Base-by-base conservation (phyloP, 805 yeast species). In the Danielia reshetovae region DNA sequence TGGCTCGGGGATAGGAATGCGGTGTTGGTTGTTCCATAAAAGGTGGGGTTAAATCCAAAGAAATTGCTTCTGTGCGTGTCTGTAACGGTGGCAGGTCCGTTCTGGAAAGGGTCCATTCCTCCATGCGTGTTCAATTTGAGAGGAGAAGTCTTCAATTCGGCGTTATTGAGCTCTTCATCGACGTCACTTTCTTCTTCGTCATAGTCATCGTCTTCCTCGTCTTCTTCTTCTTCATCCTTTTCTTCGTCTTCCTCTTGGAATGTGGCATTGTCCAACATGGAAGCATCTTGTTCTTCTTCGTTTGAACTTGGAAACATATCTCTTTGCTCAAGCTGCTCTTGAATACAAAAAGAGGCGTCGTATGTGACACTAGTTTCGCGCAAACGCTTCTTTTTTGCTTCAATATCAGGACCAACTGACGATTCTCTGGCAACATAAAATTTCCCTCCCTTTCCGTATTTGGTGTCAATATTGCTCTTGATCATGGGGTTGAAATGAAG, bases 361-460 rank as follows among this genome's bases (percentile, higher is more conserved):
- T 2, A n/a, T 11, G 30, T 19, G 13, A 40, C 42, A 19, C 48
- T 45, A 13, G 46, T 39, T 17, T 45, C 49, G 4, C 51, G 24
- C 14, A 34, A 18, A 2, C 40, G 36, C 7, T 22, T 17, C 24
- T 35, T 39, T 8, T 33, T 18, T n/a, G 40, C 21, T 16, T 39
- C 45, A 18, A 27, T 28, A 18, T 40, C 47, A 4, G 43, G 43
- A 3, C 40, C 45, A 3, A 30, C 25, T 4, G 43, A 36, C 4
- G 31, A 42, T n/a, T 65, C 71, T 30, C 59, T 55, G 4, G 59
- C 62, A 11, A 84, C 85, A 52, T 79, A 88, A 53, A 85, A 90
- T 51, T 89, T 84, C 2, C 98, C 98, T 5, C 98, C 98, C 43
- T 73, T 72, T 9, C 81, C 81, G 50, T 90, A 90, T 51, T 90